Conservation (phyloP, 805 yeast species). For the Priceomyces carsonii region DNA sequence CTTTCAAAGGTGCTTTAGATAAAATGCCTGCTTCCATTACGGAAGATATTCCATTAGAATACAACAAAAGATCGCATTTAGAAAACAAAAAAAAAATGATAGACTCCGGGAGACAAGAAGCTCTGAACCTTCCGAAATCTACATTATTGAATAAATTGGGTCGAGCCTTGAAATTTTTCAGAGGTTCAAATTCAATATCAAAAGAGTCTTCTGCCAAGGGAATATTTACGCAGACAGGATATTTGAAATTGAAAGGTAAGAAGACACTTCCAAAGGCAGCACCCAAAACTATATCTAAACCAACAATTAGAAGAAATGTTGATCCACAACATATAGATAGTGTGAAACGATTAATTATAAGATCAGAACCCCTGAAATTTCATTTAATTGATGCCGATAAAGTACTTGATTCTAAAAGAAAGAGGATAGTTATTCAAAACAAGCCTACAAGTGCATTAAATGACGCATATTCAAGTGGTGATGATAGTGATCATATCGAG, state of each 20-base stretch:
- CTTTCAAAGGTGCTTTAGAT: conserved; percentile 17
- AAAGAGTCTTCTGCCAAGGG: conserved; percentile 23
- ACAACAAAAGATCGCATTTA: conserved; percentile 9
- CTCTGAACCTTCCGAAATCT: conserved; percentile 16
- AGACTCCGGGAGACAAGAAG: conserved; percentile 11
- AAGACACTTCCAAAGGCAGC: conserved; percentile 9
- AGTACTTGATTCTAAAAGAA: conserved; percentile 36
- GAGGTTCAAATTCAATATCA: conserved; percentile 15
- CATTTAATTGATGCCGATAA: conserved; percentile 44
- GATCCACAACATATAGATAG: conserved; percentile 23
- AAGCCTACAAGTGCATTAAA: conserved; percentile 15
- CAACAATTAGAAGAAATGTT: conserved; percentile 10
- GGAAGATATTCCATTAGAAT: conserved; percentile 19
- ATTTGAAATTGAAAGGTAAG: conserved; percentile 13
- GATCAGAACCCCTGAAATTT: conserved; percentile 40
- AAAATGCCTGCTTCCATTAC: conserved; percentile 38
- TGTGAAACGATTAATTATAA: conserved; percentile 36
- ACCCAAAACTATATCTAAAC: conserved; percentile 9
- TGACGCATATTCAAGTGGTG: conserved; percentile 22
- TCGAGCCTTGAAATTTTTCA: conserved; percentile 33
- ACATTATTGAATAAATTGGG: conserved; percentile 34
- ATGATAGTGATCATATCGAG: conserved; percentile 17
- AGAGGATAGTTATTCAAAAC: conserved; percentile 22
- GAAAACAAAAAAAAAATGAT: conserved; percentile 19
- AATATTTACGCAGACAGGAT: conserved; percentile 29